Percentiles rank a stretch among this genome's conserved stretches.
These are phyloP conservation scores for Taiwanofungus camphoratus DNA, from an alignment of 1,284 basidiomycete species.

Conservation along the genomic window DNA sequence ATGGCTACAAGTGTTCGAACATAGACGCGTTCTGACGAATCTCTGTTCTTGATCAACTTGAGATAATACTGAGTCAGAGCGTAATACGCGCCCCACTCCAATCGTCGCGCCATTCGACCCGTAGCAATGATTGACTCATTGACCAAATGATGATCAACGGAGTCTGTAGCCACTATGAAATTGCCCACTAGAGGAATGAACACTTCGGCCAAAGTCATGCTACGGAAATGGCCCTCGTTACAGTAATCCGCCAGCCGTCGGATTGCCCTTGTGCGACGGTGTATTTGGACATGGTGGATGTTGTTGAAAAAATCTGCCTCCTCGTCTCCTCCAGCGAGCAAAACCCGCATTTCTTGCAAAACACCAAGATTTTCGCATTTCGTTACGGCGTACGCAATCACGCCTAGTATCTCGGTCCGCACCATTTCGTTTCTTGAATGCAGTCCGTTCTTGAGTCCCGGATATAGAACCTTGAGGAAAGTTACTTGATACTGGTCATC, in stretches of 20 bases:
- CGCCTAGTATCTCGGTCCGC: constrained; percentile 80
- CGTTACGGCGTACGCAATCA: constrained; percentile 74
- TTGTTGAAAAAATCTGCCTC: constrained; percentile 98
- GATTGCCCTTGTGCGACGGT: constrained; percentile 86
- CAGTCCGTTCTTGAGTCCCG: constrained; percentile 79
- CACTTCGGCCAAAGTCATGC: constrained; percentile 74
- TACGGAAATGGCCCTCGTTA: constrained; percentile 65
- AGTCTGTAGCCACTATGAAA: constrained; percentile 66
- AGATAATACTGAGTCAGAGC: constrained; percentile 81
- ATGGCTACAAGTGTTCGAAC: constrained; percentile 85
- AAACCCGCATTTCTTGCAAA: constrained; percentile 73
- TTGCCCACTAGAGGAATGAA: constrained; percentile 87
- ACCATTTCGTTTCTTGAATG: constrained; percentile 84
- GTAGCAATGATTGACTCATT: constrained; percentile 85
- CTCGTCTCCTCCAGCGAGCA: constrained; percentile 88
- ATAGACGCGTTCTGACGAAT: constrained; percentile 75
- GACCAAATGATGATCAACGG: constrained; percentile 86
- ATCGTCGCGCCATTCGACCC: constrained; percentile 68
- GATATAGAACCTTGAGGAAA: constrained; percentile 69
- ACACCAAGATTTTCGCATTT: constrained; percentile 56
- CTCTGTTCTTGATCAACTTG: constrained; percentile 65
- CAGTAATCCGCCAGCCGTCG: constrained; percentile 81
- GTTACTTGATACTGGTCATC: constrained; percentile 43
- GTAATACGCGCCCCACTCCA: constrained; percentile 87
- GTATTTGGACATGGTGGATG: constrained; percentile 90